Conservation (phyloP, 495 filamentous ascomycete species). For the Halenospora varia region DNA sequence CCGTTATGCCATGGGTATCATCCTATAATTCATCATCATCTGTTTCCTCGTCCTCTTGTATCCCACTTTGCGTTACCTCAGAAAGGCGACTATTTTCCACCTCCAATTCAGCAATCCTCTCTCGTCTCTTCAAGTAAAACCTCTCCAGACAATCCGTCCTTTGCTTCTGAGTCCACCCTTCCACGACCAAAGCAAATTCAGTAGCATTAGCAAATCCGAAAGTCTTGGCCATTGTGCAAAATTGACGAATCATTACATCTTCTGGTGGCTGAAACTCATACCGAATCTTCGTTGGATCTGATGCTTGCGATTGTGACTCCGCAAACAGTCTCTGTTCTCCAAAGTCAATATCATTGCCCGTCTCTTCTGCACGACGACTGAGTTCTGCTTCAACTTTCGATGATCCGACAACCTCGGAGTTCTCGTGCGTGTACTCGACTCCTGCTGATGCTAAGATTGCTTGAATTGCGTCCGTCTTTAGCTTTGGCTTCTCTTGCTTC, state of each 20-base stretch:
- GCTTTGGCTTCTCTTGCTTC: constrained; percentile 28
- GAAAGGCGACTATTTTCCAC: not conserved
- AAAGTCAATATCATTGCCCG: constrained; percentile 43
- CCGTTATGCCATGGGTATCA: constrained; percentile 20
- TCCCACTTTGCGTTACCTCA: not conserved
- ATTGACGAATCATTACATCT: constrained; percentile 75
- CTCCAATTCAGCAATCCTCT: constrained; percentile 30
- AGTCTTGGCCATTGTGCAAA: constrained; percentile 80
- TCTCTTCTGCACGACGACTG: constrained; percentile 67
- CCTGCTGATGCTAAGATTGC: constrained; percentile 87
- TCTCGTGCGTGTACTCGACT: constrained; percentile 94
- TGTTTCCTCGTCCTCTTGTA: constrained; percentile 6
- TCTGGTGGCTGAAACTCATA: constrained; percentile 73
- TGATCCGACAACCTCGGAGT: constrained; percentile 90
- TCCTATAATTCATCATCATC: constrained; percentile 22
- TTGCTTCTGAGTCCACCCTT: constrained; percentile 88
- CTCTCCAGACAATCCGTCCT: constrained; percentile 71
- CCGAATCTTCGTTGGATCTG: constrained; percentile 32
- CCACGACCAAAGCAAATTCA: constrained; percentile 91
- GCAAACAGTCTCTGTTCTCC: constrained; percentile 48
- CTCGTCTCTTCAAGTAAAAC: constrained; percentile 62
- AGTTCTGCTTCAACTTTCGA: constrained; percentile 79
- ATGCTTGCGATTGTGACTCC: constrained; percentile 28
- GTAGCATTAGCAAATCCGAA: constrained; percentile 73
- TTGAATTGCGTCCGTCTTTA: constrained; percentile 71